These are phyloP conservation scores for Schwanniomyces pseudopolymorphus DNA, from an alignment of 805 yeast species.

Conservation along the genomic window DNA sequence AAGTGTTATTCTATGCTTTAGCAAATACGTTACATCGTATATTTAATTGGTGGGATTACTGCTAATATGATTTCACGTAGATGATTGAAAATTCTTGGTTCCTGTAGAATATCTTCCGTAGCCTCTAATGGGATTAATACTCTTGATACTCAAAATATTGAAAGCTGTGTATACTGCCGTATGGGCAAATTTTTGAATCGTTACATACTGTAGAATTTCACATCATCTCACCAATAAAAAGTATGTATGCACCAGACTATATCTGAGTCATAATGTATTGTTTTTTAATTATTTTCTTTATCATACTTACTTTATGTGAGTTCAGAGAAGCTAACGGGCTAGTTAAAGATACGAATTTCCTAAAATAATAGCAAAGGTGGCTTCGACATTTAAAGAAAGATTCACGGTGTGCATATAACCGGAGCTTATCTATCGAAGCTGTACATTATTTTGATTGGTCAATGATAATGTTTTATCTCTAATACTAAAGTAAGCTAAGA, in stretches of 20 bases:
- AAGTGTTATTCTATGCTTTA: not conserved
- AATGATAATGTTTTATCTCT: not conserved
- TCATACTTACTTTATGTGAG: not conserved
- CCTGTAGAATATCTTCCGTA: too few species aligned
- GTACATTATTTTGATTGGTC: not conserved
- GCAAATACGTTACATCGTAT: not conserved
- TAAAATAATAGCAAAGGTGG: not conserved
- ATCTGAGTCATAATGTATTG: not conserved
- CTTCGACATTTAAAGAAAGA: not conserved
- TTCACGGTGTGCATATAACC: not conserved
- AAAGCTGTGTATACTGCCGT: too few species aligned
- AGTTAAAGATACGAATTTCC: not conserved
- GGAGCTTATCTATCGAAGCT: not conserved
- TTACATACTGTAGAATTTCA: too few species aligned
- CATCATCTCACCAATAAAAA: too few species aligned
- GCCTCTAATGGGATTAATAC: too few species aligned
- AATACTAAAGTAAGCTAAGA: not conserved
- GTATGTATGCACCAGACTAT: too few species aligned
- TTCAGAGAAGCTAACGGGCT: not conserved
- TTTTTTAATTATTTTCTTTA: too few species aligned
- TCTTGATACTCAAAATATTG: too few species aligned
- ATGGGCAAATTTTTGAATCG: too few species aligned
- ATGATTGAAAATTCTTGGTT: too few species aligned
- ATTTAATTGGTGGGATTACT: not conserved
- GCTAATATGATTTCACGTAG: too few species aligned